Percentiles rank a stretch among this genome's conserved stretches.
These are phyloP conservation scores for Carex arenaria DNA, from an alignment of 202 grass and related monocot species.

Conservation along the genomic window DNA sequence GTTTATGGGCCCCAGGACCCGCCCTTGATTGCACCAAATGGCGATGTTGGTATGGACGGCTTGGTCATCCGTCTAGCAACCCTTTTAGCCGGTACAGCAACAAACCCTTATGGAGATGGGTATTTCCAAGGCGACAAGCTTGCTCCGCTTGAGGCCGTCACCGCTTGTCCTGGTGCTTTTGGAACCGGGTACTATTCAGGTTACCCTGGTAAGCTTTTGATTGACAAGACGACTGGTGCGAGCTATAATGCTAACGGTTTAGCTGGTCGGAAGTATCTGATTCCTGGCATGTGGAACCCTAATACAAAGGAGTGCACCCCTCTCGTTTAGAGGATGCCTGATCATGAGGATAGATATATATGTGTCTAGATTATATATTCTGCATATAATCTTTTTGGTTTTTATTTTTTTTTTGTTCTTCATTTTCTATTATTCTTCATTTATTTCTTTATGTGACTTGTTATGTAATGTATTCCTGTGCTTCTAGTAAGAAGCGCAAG, in stretches of 20 bases:
- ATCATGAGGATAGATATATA: not conserved
- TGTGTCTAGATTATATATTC: constrained; percentile 4
- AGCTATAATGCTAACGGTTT: constrained; percentile 77
- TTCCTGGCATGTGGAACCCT: constrained; percentile 87
- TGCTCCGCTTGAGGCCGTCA: constrained; percentile 55
- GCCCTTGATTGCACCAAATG: constrained; percentile 61
- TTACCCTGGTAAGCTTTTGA: constrained; percentile 60
- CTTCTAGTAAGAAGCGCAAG: not conserved
- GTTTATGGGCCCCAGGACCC: constrained; percentile 43
- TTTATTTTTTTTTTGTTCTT: not conserved
- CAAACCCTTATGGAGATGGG: constrained; percentile 77
- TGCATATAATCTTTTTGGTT: not conserved
- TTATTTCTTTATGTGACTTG: not conserved
- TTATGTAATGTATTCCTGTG: not conserved
- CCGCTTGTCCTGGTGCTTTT: constrained; percentile 63
- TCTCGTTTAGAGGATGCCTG: constrained; percentile 36
- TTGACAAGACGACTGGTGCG: constrained; percentile 47
- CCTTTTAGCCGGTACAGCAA: constrained; percentile 63
- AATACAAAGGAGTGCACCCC: constrained; percentile 53
- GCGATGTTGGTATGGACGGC: constrained; percentile 71
- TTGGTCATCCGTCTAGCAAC: constrained; percentile 66
- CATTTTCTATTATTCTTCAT: not conserved
- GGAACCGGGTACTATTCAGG: constrained; percentile 65
- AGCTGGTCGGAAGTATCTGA: constrained; percentile 56
- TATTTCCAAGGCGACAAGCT: constrained; percentile 58